Conservation (phyloP, 805 yeast species). For the Spathaspora arborariae region DNA sequence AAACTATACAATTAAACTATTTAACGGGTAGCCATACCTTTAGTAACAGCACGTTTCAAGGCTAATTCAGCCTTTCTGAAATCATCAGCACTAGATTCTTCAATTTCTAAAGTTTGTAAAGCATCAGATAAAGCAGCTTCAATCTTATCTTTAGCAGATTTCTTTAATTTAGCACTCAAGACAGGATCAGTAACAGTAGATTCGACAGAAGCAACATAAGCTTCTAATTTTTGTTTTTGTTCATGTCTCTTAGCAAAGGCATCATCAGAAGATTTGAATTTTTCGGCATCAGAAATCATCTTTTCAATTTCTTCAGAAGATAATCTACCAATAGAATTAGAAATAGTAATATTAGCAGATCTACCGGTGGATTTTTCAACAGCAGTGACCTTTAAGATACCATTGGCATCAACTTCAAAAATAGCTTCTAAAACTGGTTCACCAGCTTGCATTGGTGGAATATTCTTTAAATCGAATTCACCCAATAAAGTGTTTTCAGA, state of each 20-base stretch:
- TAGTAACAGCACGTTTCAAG: conserved; percentile 98
- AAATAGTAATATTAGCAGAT: conserved; percentile 48
- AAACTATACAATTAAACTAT: conserved; percentile 14
- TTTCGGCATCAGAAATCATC: conserved; percentile 47
- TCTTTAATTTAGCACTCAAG: conserved; percentile 95
- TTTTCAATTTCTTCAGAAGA: conserved; percentile 47
- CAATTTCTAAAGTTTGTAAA: conserved; percentile 94
- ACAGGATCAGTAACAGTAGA: conserved; percentile 97
- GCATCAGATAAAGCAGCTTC: conserved; percentile 98
- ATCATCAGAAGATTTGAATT: conserved; percentile 94
- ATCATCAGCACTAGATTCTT: conserved; percentile 95
- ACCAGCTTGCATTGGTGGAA: conserved; percentile 49
- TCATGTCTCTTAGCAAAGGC: conserved; percentile 99
- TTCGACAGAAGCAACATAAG: conserved; percentile 95
- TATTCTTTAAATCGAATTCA: conserved; percentile 49
- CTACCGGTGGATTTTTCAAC: conserved; percentile 48
- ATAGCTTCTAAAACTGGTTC: conserved; percentile 49
- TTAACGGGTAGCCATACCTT: conserved; percentile 98
- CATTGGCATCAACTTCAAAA: conserved; percentile 49
- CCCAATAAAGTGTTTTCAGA: conserved; percentile 48
- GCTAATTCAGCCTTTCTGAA: conserved; percentile 98
- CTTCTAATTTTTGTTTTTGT: conserved; percentile 98
- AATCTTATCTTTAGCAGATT: conserved; percentile 94
- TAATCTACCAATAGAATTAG: conserved; percentile 49
- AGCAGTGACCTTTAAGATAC: conserved; percentile 49